Base-by-base conservation (phyloP, 148 eudicot species). In the Fagopyrum tataricum region DNA sequence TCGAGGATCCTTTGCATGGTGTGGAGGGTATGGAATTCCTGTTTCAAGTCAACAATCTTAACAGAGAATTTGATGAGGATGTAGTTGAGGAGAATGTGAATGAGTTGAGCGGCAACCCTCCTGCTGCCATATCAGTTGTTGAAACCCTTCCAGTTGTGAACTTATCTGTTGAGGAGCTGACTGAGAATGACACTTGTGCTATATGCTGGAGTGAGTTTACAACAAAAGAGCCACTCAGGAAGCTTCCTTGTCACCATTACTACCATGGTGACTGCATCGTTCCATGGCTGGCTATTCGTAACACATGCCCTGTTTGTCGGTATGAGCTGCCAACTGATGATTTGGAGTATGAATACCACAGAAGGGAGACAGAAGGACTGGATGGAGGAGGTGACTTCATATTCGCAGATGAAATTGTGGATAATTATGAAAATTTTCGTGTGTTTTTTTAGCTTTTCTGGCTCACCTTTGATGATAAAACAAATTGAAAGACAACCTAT, bases 251-350 rank as follows among this genome's bases (percentile, higher is more conserved):
- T 77, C 77, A 68, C 47, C 98, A 94, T 76, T 82, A 83, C 71
- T 94, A 94, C 78, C 98, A 91, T 67, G 87, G 87, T 62, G 96
- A 89, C 13, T 94, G 98, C 73, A 94, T 94, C 43, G 62, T 85
- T 20, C 97, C 97, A 1, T 94, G 98, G 98, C 82, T 94, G 68
- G 74, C 72, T 15, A 85, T 94, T 47, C 88, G 97, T 7, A 94
- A 94, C 74, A 88, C 97, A 0, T 94, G 98, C 75, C 98, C 98
- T 10, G 90, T 94, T 83, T 94, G 98, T 83, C 86, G 98, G 73
- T 79, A 81, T 81, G 97, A 94, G 87, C 81, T 94, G 84, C 98
- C 97, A 6, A 94, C 98, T 0, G 98, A 94, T 82, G 97, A 94
- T 84, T 79, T 80, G 1, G 96, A 89, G 70, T 94, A 94, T 52